phyloP scores from a whole-genome alignment of 495 filamentous ascomycete species.

The Aspergillus baeticus region DNA sequence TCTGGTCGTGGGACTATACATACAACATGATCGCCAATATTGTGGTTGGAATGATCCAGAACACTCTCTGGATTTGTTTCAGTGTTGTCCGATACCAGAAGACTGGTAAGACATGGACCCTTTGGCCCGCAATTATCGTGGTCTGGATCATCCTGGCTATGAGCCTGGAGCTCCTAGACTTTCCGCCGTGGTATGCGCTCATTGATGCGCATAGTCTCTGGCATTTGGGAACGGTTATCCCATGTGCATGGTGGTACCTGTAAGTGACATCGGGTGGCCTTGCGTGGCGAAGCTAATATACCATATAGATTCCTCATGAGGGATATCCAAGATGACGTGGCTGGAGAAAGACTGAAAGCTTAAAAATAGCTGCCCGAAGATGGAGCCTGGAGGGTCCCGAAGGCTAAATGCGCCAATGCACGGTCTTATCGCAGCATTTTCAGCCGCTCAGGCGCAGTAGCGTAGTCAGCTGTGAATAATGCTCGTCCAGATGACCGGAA shows the following conservation, averaged over 20 bases:
- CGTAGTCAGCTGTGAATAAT: conserved; percentile 5
- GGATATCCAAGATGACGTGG: conserved; percentile 74
- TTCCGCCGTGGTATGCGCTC: conserved; percentile 77
- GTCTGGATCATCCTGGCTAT: conserved; percentile 90
- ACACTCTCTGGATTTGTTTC: conserved; percentile 83
- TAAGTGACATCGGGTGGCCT: conserved; percentile 48
- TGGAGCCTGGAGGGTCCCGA: not conserved
- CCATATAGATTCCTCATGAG: conserved; percentile 68
- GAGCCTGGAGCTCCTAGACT: conserved; percentile 93
- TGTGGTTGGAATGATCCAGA: conserved; percentile 74
- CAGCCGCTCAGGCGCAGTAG: not conserved
- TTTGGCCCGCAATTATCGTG: conserved; percentile 91
- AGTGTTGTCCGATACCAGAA: conserved; percentile 72
- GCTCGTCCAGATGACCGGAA: conserved; percentile 18
- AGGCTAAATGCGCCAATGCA: not conserved
- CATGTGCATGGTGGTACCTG: conserved; percentile 93
- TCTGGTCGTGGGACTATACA: conserved; percentile 88
- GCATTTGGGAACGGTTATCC: conserved; percentile 90
- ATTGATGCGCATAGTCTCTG: conserved; percentile 95
- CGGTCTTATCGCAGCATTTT: not conserved
- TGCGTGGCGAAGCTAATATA: conserved; percentile 7
- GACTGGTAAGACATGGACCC: conserved; percentile 68
- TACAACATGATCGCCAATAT: conserved; percentile 99
- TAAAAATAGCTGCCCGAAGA: conserved; percentile 24
- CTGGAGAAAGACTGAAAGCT: conserved; percentile 49